Evolutionary conservation across 2,329 filamentous ascomycete species (phyloP).

Genomic region (Rhynchosporium graminicola): DNA sequence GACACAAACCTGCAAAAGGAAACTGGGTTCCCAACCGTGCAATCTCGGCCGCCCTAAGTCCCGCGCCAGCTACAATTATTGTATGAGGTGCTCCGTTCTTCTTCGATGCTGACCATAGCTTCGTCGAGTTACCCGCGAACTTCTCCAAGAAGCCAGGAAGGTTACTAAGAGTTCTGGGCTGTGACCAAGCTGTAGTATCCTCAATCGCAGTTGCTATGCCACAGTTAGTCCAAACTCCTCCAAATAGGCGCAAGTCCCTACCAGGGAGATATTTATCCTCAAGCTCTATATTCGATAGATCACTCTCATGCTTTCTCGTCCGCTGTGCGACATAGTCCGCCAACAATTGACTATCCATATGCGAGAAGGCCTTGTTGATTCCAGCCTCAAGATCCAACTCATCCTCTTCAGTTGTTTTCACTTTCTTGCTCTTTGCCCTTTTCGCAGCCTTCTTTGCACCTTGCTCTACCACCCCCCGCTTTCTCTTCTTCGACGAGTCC

Average conservation of each 20-base stretch:
- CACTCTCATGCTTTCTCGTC: conserved; percentile 73
- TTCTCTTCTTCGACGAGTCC: conserved; percentile 37
- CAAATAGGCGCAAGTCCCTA: conserved; percentile 43
- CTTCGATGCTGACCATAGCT: conserved; percentile 63
- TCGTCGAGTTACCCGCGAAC: conserved; percentile 58
- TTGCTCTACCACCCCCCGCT: conserved; percentile 31
- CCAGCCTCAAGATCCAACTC: conserved; percentile 68
- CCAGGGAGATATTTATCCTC: conserved; percentile 80
- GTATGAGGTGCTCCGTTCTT: conserved; percentile 79
- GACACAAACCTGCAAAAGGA: conserved; percentile 7
- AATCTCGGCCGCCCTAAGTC: conserved; percentile 82
- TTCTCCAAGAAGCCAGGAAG: conserved; percentile 77
- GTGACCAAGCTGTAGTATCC: conserved; percentile 76
- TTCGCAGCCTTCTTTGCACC: conserved; percentile 41
- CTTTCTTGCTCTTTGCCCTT: conserved; percentile 59
- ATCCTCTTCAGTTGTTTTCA: conserved; percentile 56
- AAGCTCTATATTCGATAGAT: conserved; percentile 81
- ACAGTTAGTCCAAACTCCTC: background rate
- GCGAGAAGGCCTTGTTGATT: conserved; percentile 76
- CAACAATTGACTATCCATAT: conserved; percentile 80
- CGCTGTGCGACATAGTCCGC: conserved; percentile 84
- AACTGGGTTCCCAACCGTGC: conserved; percentile 56
- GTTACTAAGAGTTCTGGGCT: conserved; percentile 67
- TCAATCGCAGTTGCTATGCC: conserved; percentile 67
- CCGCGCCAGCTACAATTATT: conserved; percentile 81